Evolutionary conservation across 345 rosid species (phyloP), one percentile per base, ranked within the genome.

Genomic region (Eucalyptus paniculata): DNA sequence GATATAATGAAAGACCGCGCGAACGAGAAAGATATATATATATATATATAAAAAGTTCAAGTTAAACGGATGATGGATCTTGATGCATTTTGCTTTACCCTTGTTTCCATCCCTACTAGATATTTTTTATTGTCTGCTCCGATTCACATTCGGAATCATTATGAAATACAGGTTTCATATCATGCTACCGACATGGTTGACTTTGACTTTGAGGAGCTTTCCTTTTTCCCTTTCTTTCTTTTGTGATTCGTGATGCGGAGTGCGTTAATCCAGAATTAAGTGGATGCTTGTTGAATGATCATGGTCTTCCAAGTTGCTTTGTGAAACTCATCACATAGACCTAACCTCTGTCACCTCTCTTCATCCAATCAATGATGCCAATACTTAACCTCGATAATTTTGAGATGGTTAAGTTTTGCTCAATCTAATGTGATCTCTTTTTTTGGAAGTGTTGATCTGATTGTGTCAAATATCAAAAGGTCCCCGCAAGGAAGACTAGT

Each of bases 331-430:
- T 26, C 32, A 11, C n/a, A 60, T 5, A 28, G 67, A 58, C n/a
- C 14, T 58, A 4, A 5, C 51, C 18, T 50, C 3, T 6, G 7
- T 60, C n/a, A 26, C 67, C 67, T 60, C 4, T 26, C 15, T 26
- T 60, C n/a, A 60, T 26, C 7, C 32, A 60, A 60, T 26, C 7
- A 26, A 60, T 60, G 67, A 60, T 60, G 67, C n/a, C 7, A 12
- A 60, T 10, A 26, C 67, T 26, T 26, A 4, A 12, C 8, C 67
- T 12, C 4, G 8, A 60, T 11, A 26, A 15, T 50, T 50, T 1
- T 5, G 6, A 16, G 19, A 50, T 50, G 7, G 11, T 23, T 23
- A 50, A 1, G 19, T 50, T 50, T 6, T 0, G 5, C 53, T 50
- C 19, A 16, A 5, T 58, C 13, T 26, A 58, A 58, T 24, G 12